Evolutionary conservation across 768 basidiomycete species (phyloP), one percentile per base, ranked within the genome.

Genomic region (Sarcomyxa edulis): DNA sequence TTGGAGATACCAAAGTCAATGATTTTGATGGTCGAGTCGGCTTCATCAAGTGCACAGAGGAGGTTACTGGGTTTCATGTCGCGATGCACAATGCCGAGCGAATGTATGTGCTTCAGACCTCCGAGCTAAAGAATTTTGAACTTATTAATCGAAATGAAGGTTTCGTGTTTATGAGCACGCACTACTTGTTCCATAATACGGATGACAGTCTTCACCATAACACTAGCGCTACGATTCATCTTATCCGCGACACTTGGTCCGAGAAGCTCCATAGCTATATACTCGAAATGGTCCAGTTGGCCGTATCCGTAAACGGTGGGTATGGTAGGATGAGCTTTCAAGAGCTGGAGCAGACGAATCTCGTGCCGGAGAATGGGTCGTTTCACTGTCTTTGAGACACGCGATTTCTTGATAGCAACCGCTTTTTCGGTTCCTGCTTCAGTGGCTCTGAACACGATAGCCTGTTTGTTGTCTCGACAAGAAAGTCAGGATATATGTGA

Each of bases 1-100:
- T 37, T 42, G 16, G 61, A 46, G 34, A 61, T 53, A 22, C 58
- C 58, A 44, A 60, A 61, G 40, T 63, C 60, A 40, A 61, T 52
- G 30, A 64, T 44, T 21, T 44, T 40, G 40, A 65, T 44, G 32
- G n/a, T 45, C 7, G 50, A 51, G n/a, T n/a, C n/a, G n/a, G n/a
- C n/a, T 36, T 60, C 52, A 16, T 40, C 39, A 19, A 47, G 48
- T 21, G 49, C 46, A 21, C 39, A 47, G 35, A 61, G 54, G 12
- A 65, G 49, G 46, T 65, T 63, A 3, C 48, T 53, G 6, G 61
- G 60, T 35, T 62, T 61, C 44, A 66, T 57, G 41, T 64, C 62
- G 20, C 64, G 55, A 48, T 65, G 62, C 19, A 61, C 50, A 11
- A 64, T 54, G n/a, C 51, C 52, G 28, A 46, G 48, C 24, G 29